Evolutionary conservation across 495 filamentous ascomycete species (phyloP), one percentile per base, ranked within the genome.

Genomic region (Neurospora sp.): DNA sequence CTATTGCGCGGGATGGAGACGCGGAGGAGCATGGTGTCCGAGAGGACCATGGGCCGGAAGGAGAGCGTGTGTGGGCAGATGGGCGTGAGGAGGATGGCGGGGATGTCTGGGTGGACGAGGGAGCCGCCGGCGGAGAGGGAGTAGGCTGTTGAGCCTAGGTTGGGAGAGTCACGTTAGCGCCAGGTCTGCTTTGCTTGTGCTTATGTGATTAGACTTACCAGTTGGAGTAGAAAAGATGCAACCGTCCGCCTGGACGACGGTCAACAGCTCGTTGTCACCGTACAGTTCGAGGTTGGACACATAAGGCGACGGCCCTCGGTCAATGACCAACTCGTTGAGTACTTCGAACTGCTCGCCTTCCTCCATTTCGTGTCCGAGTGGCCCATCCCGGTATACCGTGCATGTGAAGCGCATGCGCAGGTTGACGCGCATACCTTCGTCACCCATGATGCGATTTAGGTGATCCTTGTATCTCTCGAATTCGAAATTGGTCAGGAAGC

Each of bases 31-130:
- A 97, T 91, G 42, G 91, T 95, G 82, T 99, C 96, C 41, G 93
- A 95, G n/a, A 99, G 90, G n/a, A 99, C 92, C 93, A 99, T 97
- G 39, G 96, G 96, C 11, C 96, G 90, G 89, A 99, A 98, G 42
- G 93, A 96, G 23, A 99, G 87, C 0, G 95, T 98, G 80, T 99
- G 96, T 18, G 96, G 95, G 81, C 96, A 99, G 80, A 99, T 99
- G 0, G 96, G 96, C 3, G 96, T 98, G 69, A 99, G 90, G 16
- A 98, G 92, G 80, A 99, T 98, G 77, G 94, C 96, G 9, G 96
- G 96, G 73, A 99, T 97, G 76, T 97, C 96, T 9, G 96, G 96
- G 80, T 98, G 95, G 74, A 97, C 95, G 38, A 99, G 90, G 35
- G 95, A 95, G 74, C 96, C 96, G 49, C 96, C 96, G 37, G 96